phyloP scores from a whole-genome alignment of 2,329 filamentous ascomycete genomes.

The Aspergillus quadrilineatus region DNA sequence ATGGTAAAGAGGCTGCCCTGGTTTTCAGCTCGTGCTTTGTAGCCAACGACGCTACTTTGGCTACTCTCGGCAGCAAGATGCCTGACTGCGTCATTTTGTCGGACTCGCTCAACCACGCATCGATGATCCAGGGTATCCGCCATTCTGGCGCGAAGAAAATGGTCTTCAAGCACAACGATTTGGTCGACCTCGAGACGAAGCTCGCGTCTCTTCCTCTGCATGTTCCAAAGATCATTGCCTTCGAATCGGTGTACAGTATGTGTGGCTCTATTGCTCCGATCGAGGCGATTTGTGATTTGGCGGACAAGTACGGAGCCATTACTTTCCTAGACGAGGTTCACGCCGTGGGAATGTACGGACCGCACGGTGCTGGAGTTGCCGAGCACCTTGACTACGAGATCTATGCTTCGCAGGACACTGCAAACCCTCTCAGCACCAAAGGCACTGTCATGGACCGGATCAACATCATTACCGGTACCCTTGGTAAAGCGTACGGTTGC shows the following conservation, averaged over 20 bases:
- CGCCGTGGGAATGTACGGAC: slow-evolving; percentile 98
- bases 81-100: slow-evolving; percentile 97
- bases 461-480: slow-evolving; percentile 95
- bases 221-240: slow-evolving; percentile 95
- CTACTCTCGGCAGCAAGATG: slow-evolving; percentile 93
- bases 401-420: slow-evolving; percentile 70
- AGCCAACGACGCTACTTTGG: slow-evolving; percentile 93
- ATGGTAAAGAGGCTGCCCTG: slow-evolving; percentile 86
- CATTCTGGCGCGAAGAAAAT: slow-evolving; percentile 96
- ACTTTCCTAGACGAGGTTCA: slow-evolving; percentile 99
- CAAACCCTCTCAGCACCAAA: slow-evolving; percentile 41
- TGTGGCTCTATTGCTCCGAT: slow-evolving; percentile 97
- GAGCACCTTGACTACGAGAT: slow-evolving; percentile 95
- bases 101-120: slow-evolving; percentile 95
- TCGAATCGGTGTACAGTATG: slow-evolving; percentile 99
- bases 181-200: slow-evolving; percentile 90
- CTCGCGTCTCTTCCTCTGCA: slow-evolving; percentile 80
- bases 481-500: slow-evolving; percentile 96
- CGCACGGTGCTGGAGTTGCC: slow-evolving; percentile 89
- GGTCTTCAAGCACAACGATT: slow-evolving; percentile 97
- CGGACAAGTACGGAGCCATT: slow-evolving; percentile 95
- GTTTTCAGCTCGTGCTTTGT: slow-evolving; percentile 99
- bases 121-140: slow-evolving; percentile 98
- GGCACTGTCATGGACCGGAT: slow-evolving; percentile 93
- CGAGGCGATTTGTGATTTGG: slow-evolving; percentile 90